Conservation (phyloP, 208 protist genomes). For the Wallacemonas sp. region DNA sequence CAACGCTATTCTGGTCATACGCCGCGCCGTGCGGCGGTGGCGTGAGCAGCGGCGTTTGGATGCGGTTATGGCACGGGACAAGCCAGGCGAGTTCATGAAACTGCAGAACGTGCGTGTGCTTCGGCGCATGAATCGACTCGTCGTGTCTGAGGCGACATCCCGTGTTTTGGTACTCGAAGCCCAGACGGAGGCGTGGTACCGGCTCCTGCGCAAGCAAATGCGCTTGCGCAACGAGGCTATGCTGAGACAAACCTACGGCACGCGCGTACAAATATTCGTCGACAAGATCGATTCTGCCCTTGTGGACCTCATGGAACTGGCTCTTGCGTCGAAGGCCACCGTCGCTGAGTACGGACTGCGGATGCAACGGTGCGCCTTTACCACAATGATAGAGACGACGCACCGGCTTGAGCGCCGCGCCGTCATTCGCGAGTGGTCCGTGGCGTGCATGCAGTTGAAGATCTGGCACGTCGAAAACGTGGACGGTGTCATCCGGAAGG, state of each 20-base stretch:
- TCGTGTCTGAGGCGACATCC: conserved; percentile 39
- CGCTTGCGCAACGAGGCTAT: conserved; percentile 47
- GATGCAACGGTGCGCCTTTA: conserved; percentile 12
- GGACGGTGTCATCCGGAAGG: conserved; percentile 27
- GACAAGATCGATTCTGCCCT: conserved; percentile 35
- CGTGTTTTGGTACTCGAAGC: conserved; percentile 49
- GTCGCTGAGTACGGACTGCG: conserved; percentile 14
- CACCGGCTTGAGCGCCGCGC: conserved; percentile 38
- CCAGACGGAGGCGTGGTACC: conserved; percentile 40
- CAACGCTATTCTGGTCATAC: conserved; percentile 38
- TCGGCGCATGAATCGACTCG: conserved; percentile 34
- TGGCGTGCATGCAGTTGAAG: conserved; percentile 20
- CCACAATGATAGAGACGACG: conserved; percentile 19
- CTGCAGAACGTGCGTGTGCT: conserved; percentile 28
- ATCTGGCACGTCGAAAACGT: conserved; percentile 42
- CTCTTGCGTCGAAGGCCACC: conserved; percentile 19
- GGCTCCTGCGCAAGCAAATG: conserved; percentile 30
- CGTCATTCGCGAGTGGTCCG: conserved; percentile 36
- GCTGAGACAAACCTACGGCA: conserved; percentile 44
- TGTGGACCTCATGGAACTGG: conserved; percentile 22
- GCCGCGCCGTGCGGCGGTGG: conserved; percentile 49
- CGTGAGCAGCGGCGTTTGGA: conserved; percentile 33
- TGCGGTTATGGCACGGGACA: conserved; percentile 14
- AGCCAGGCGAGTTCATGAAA: conserved; percentile 32
- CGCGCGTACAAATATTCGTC: conserved; percentile 37